These are phyloP conservation scores for Pseudocercospora fijiensis DNA, from an alignment of 2,329 filamentous ascomycete species.

Conservation along the genomic window DNA sequence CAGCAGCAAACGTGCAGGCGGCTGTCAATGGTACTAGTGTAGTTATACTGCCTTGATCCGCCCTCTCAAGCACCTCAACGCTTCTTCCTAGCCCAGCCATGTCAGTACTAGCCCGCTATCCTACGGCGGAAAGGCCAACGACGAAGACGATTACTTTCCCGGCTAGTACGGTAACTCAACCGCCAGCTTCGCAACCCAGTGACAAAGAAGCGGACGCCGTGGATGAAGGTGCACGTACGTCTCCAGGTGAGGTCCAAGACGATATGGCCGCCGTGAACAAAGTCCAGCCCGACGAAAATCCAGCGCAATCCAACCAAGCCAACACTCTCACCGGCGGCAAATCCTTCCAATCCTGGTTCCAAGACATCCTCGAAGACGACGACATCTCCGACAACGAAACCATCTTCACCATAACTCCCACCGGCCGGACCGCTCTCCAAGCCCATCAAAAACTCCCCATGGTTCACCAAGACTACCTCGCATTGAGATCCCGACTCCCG, in stretches of 20 bases:
- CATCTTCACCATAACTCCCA: neutral
- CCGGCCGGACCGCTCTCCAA: neutral
- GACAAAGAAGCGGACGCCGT: neutral
- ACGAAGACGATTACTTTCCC: neutral
- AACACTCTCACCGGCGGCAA: neutral
- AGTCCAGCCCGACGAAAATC: no score
- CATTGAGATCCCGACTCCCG: neutral
- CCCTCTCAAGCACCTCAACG: neutral
- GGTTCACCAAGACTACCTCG: neutral
- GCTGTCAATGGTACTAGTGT: neutral
- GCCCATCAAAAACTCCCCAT: neutral
- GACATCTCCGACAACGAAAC: neutral
- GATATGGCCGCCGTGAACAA: no score
- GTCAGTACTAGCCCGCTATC: neutral
- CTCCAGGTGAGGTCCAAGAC: neutral
- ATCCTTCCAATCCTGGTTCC: neutral
- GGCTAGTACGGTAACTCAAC: neutral
- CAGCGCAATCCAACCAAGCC: no score
- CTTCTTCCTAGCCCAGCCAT: neutral
- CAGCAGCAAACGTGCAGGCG: neutral
- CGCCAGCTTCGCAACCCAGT: neutral
- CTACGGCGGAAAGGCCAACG: neutral
- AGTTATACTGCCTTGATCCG: neutral
- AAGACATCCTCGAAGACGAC: neutral
- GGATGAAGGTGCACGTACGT: neutral